Percentiles rank a stretch among this genome's conserved stretches.
Evolutionary conservation across 192 early-diverging fungal species (phyloP).

Genomic region (Paraglomus occultum): DNA sequence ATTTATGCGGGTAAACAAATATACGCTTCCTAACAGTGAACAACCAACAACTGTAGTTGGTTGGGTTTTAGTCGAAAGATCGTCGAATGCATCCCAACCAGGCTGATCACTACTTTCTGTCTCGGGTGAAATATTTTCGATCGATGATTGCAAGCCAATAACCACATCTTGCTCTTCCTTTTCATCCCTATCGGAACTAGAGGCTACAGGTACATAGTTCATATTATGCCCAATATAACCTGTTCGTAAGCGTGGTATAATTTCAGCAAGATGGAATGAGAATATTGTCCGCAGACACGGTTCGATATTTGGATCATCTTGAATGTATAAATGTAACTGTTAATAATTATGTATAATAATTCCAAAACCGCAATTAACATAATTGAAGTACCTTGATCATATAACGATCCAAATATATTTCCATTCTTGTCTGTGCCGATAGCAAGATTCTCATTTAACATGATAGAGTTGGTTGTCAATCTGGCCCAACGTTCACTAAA

Average conservation of each 20-base stretch:
- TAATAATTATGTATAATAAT: neutral
- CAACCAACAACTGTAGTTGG: slow-evolving; percentile 10
- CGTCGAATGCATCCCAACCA: slow-evolving; percentile 2
- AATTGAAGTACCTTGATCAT: slow-evolving; percentile 8
- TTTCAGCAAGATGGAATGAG: slow-evolving; percentile 15
- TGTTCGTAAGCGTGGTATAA: slow-evolving; percentile 13
- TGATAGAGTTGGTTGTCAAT: slow-evolving; percentile 6
- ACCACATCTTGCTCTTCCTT: too few species aligned
- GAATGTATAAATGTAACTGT: neutral
- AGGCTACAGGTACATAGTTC: too few species aligned
- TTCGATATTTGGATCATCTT: slow-evolving; percentile 12
- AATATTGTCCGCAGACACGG: slow-evolving; percentile 5
- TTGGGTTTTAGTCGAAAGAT: neutral
- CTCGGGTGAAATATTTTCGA: neutral
- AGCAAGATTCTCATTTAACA: slow-evolving; percentile 22
- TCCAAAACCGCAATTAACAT: neutral
- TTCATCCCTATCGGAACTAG: too few species aligned
- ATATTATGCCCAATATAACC: neutral
- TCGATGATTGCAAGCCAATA: neutral
- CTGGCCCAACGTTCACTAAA: neutral
- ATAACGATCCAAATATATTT: slow-evolving; percentile 13
- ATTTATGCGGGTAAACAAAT: slow-evolving; percentile 4
- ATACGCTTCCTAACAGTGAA: slow-evolving; percentile 13
- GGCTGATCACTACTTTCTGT: neutral
- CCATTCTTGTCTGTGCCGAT: slow-evolving; percentile 11